Base-by-base conservation (phyloP, 306 rosid genomes). In the Spatholobus suberectus region DNA sequence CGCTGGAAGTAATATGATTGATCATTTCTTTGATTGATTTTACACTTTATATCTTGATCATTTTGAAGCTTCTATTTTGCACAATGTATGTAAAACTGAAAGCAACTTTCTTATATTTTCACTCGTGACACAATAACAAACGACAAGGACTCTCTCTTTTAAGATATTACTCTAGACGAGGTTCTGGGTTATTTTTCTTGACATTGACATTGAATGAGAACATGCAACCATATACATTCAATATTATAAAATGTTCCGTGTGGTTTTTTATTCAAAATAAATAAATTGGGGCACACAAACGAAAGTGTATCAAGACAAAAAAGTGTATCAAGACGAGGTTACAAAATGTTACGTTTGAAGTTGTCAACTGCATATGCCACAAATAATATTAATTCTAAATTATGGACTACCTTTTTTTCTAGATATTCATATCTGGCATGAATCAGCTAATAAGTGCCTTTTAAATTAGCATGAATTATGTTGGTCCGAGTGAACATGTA, bases 41-140 rank as follows among this genome's bases (percentile, higher is more conserved):
- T 70, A 59, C 40, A 35, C 66, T 34, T 7, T 37, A 41, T 21
- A 46, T 44, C 26, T 69, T 34, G 34, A 21, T 57, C 23, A 43
- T 55, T 21, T 21, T 65, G 9, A 44, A 57, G 44, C 32, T 68
- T 82, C 59, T 61, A 26, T 75, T 54, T 72, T 74, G 40, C 26
- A 29, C 24, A 6, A 8, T 40, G 34, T 24, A 34, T 47, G 21
- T 1, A 61, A 18, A 63, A 62, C 57, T 26, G 18, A 27, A 14
- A 57, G 57, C 57, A 51, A 51, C 57, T 17, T 17, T 51, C 21
- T 51, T 17, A 51, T 5, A 15, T 57, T 57, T 57, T 57, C 63
- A 58, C 24, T 61, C 11, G 5, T 27, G 69, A 5, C 37, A 24
- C 67, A 57, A 54, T 11, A 20, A 43, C 38, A 57, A 37, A 18